phyloP scores from a whole-genome alignment of 345 rosid species.

The Excoecaria cochinchinensis region DNA sequence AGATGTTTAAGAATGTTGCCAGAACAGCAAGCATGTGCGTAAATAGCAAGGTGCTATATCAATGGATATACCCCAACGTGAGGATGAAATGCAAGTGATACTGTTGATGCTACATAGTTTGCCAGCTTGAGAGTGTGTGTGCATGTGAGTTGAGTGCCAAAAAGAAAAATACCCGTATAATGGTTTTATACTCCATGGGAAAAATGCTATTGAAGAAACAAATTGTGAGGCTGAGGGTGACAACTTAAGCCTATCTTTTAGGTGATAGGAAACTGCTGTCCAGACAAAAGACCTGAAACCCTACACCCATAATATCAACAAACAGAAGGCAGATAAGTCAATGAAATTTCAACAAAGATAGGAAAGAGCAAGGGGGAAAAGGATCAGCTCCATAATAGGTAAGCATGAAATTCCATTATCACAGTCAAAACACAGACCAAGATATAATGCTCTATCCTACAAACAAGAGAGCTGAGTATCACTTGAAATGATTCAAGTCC shows the following conservation, averaged over 20 bases:
- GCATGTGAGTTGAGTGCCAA: background rate
- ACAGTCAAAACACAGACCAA: background rate
- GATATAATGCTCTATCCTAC: background rate
- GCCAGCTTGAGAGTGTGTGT: background rate
- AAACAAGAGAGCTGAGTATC: background rate
- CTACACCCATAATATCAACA: slow-evolving; percentile 39
- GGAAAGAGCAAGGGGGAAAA: background rate
- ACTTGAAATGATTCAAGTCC: background rate
- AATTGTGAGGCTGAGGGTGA: slow-evolving; percentile 97
- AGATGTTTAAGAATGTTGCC: background rate
- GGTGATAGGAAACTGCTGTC: slow-evolving; percentile 96
- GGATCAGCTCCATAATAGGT: background rate
- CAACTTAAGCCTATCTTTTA: slow-evolving; percentile 80
- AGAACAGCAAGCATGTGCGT: background rate
- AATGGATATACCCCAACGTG: background rate
- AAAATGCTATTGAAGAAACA: slow-evolving; percentile 72
- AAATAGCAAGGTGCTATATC: background rate
- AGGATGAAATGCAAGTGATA: background rate
- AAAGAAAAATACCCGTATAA: slow-evolving; percentile 67
- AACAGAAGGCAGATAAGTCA: background rate
- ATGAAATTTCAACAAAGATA: background rate
- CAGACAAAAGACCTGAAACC: slow-evolving; percentile 98
- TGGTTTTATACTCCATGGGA: slow-evolving; percentile 98
- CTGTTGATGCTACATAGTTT: background rate
- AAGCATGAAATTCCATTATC: background rate